Evolutionary conservation across 257 asterid species (phyloP).

Genomic region (Solanum raphanifolium): DNA sequence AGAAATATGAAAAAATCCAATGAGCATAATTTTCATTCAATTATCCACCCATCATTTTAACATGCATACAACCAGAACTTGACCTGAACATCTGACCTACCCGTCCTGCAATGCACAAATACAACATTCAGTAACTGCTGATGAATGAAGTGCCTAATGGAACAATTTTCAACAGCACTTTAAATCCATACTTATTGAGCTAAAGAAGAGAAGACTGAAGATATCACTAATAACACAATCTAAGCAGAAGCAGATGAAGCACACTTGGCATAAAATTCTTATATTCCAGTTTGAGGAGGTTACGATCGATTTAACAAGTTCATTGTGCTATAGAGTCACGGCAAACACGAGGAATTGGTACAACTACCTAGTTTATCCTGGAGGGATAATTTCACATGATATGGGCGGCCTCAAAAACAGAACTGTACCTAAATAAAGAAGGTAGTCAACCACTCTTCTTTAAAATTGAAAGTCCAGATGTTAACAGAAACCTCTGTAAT

Average conservation of each 20-base stretch:
- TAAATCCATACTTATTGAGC: neutral
- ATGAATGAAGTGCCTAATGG: neutral
- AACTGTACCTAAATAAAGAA: neutral
- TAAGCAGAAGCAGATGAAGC: neutral
- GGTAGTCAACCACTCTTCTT: neutral
- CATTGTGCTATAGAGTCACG: neutral
- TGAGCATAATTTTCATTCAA: neutral
- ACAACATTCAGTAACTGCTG: neutral
- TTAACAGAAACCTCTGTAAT: neutral
- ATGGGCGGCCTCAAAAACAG: neutral
- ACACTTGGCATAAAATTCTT: neutral
- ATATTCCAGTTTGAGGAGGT: neutral
- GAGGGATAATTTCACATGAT: neutral
- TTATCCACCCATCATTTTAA: constrained; percentile 3
- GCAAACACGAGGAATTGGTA: neutral
- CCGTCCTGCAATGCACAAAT: constrained; percentile 69
- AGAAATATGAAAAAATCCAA: neutral
- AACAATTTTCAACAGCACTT: neutral
- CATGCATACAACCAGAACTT: neutral
- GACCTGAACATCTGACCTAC: constrained; percentile 43
- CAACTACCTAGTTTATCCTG: neutral
- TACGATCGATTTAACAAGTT: neutral
- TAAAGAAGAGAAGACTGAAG: neutral
- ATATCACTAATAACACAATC: neutral
- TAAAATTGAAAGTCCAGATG: neutral